Conservation (phyloP, 148 eudicot species). For the Heliosperma pusillum region DNA sequence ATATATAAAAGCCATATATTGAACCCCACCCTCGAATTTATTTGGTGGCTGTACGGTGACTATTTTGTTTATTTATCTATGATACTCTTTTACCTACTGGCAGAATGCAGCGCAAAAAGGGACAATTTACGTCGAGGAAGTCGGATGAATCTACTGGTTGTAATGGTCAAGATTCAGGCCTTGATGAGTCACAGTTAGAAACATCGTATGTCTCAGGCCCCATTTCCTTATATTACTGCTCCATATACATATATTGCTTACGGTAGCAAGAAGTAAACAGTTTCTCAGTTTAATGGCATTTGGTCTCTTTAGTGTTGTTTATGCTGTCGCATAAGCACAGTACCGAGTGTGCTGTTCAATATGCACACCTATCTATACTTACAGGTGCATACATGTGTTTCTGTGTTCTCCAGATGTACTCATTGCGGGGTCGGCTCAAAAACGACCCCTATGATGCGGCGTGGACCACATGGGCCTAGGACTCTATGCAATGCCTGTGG, state of each 20-base stretch:
- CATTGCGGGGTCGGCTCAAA: slow-evolving; percentile 63
- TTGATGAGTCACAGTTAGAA: slow-evolving; percentile 41
- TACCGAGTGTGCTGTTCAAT: slow-evolving; percentile 1
- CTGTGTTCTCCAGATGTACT: slow-evolving; percentile 35
- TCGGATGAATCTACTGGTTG: slow-evolving; percentile 36
- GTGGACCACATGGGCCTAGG: slow-evolving; percentile 85
- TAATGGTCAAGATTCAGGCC: slow-evolving; percentile 55
- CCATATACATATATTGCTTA: neutral
- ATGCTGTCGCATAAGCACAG: neutral
- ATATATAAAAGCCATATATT: neutral
- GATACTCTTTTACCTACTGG: slow-evolving; percentile 10
- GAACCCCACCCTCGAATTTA: neutral
- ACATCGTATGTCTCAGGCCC: slow-evolving; percentile 33
- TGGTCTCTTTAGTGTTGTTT: neutral
- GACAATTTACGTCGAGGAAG: slow-evolving; percentile 60
- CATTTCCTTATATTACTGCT: neutral
- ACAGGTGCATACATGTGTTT: neutral
- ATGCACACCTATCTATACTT: neutral
- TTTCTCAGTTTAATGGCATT: neutral
- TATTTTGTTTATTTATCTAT: neutral
- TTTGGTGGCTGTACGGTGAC: neutral
- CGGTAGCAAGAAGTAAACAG: neutral
- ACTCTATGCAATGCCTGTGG: slow-evolving; percentile 95
- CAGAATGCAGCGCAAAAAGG: slow-evolving; percentile 75
- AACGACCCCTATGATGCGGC: slow-evolving; percentile 82